Evolutionary conservation across 1,139 yeast species (phyloP).

Genomic region (Saccharomyces hybrid): DNA sequence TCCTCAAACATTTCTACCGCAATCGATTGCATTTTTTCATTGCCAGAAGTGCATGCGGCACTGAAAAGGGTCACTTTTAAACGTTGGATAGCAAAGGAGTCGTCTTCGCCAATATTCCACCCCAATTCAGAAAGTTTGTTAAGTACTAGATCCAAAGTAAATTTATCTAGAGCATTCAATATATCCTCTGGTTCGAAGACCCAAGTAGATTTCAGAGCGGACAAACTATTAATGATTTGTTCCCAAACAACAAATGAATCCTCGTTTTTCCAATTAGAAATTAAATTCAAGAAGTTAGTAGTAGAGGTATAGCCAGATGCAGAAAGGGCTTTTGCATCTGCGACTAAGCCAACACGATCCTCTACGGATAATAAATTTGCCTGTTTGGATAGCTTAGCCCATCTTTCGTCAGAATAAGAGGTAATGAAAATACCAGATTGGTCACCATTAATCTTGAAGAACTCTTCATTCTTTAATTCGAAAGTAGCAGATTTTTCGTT

Average conservation of each 20-base stretch:
- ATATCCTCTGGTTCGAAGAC: constrained; percentile 55
- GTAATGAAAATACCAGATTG: constrained; percentile 82
- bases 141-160: constrained; percentile 53
- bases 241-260: constrained; percentile 72
- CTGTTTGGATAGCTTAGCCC: constrained; percentile 66
- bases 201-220: constrained; percentile 58
- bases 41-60: constrained; percentile 57
- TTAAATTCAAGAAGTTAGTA: constrained; percentile 54
- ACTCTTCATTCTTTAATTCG: constrained; percentile 37
- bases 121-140: constrained; percentile 57
- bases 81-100: constrained; percentile 66
- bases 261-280: constrained; percentile 63
- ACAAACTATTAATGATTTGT: constrained; percentile 51
- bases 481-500: constrained; percentile 45
- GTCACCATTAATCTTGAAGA: constrained; percentile 73
- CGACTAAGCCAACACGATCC: constrained; percentile 80
- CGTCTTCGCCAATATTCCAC: constrained; percentile 56
- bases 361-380: constrained; percentile 71
- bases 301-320: constrained; percentile 68
- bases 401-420: constrained; percentile 64
- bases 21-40: constrained; percentile 45
- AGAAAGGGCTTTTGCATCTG: constrained; percentile 71
- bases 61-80: constrained; percentile 67
- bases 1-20: constrained; percentile 52
- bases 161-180: constrained; percentile 49